Evolutionary conservation across 257 asterid genomes (phyloP).

Genomic region (Lantana camara): DNA sequence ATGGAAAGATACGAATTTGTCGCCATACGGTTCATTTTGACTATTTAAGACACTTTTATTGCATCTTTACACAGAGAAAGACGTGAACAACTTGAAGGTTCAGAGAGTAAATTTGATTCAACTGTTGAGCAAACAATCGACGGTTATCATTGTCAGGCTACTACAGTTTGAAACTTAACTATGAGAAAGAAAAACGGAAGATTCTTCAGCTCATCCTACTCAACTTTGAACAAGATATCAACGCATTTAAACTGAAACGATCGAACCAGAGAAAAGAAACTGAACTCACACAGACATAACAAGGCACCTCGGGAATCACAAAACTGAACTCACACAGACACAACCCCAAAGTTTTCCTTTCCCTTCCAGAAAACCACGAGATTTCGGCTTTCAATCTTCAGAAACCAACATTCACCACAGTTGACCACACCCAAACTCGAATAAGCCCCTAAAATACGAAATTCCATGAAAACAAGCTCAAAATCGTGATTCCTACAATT

Average conservation of each 20-base stretch:
- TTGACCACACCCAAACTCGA: constrained; percentile 28
- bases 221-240: neutral
- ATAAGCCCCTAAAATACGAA: neutral
- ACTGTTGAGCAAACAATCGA: neutral
- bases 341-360: neutral
- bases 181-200: neutral
- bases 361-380: neutral
- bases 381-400: neutral
- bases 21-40: neutral
- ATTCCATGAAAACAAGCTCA: neutral
- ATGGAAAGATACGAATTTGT: neutral
- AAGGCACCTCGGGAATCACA: constrained; percentile 2
- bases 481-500: neutral
- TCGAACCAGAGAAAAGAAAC: neutral
- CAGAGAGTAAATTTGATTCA: neutral
- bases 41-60: neutral
- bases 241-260: neutral
- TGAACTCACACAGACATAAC: neutral
- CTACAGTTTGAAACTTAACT: neutral
- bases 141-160: neutral
- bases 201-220: neutral
- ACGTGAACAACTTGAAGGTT: neutral
- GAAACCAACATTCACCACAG: neutral
- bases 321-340: neutral
- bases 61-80: neutral